Evolutionary conservation across 352 stramenopile genomes (phyloP).

Genomic region (Thalassiosira sp.): DNA sequence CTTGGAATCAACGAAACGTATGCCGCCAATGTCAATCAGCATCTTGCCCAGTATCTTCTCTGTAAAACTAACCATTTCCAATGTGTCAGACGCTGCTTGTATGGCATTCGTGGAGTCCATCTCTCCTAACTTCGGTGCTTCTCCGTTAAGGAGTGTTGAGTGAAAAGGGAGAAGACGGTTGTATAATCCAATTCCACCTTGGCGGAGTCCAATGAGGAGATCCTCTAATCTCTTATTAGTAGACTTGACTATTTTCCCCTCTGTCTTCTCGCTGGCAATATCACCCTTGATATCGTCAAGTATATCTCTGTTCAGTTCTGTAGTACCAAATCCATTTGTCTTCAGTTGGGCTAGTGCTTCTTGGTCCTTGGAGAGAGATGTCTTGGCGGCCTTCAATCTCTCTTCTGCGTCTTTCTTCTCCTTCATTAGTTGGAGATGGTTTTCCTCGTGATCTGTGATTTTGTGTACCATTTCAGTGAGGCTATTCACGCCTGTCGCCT

Average conservation of each 20-base stretch:
- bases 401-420: conserved; percentile 69
- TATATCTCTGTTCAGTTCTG: conserved; percentile 74
- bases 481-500: conserved; percentile 77
- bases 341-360: conserved; percentile 60
- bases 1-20: conserved; percentile 33
- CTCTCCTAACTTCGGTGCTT: conserved; percentile 55
- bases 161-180: conserved; percentile 71
- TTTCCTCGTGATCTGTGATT: conserved; percentile 62
- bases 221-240: conserved; percentile 67
- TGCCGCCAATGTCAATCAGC: conserved; percentile 61
- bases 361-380: conserved; percentile 58
- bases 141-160: conserved; percentile 60
- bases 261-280: conserved; percentile 58
- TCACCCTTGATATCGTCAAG: conserved; percentile 63
- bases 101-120: conserved; percentile 56
- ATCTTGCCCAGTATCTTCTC: conserved; percentile 77
- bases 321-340: conserved; percentile 62
- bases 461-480: conserved; percentile 81
- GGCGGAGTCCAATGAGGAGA: conserved; percentile 69
- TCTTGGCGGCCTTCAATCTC: conserved; percentile 61
- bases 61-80: conserved; percentile 68
- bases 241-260: conserved; percentile 73
- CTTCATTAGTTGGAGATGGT: conserved; percentile 36
- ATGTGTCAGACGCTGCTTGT: conserved; percentile 56
- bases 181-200: conserved; percentile 76